A percentile compares a stretch with the other conserved stretches of the same genome.
Conservation (phyloP, 1,284 basidiomycete species). For the Tylopilus sp. region DNA sequence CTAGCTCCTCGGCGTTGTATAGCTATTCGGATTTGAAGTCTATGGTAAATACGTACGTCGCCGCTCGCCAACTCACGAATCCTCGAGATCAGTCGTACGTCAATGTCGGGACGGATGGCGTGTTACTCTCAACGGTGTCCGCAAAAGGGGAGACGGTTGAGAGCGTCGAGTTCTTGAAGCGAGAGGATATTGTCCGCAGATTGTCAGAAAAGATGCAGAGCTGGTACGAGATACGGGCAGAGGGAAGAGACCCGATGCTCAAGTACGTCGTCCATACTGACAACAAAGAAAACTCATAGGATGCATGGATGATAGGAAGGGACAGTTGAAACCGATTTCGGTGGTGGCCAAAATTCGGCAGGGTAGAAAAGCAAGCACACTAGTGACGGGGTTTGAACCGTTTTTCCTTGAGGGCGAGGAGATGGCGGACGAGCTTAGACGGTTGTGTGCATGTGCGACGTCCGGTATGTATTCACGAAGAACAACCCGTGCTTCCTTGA, state of each 20-base stretch:
- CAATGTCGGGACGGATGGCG: constrained; percentile 66
- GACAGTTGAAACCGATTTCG: constrained; percentile 74
- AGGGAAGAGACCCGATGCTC: constrained; percentile 61
- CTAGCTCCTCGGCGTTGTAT: constrained; percentile 67
- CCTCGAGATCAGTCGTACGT: constrained; percentile 74
- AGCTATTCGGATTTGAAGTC: constrained; percentile 64
- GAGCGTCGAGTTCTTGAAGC: constrained; percentile 67
- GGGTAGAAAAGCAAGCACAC: constrained; percentile 81
- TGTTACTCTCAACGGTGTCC: constrained; percentile 61
- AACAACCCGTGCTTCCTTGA: background rate
- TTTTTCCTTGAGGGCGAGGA: constrained; percentile 77
- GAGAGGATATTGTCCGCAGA: constrained; percentile 73
- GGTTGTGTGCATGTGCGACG: constrained; percentile 82
- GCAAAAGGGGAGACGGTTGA: constrained; percentile 52
- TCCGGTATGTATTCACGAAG: constrained; percentile 59
- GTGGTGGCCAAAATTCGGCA: constrained; percentile 79
- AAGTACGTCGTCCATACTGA: constrained; percentile 57
- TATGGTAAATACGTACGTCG: constrained; percentile 72
- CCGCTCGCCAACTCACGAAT: constrained; percentile 73
- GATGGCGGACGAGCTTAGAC: constrained; percentile 84
- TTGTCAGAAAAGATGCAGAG: constrained; percentile 75
- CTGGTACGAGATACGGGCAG: constrained; percentile 72
- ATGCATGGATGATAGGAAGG: constrained; percentile 67
- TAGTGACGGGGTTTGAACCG: constrained; percentile 82
- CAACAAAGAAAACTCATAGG: constrained; percentile 7